A percentile compares a stretch with the other conserved stretches of the same genome.
Evolutionary conservation across 306 rosid genomes (phyloP).

Genomic region (Lagenaria siceraria): DNA sequence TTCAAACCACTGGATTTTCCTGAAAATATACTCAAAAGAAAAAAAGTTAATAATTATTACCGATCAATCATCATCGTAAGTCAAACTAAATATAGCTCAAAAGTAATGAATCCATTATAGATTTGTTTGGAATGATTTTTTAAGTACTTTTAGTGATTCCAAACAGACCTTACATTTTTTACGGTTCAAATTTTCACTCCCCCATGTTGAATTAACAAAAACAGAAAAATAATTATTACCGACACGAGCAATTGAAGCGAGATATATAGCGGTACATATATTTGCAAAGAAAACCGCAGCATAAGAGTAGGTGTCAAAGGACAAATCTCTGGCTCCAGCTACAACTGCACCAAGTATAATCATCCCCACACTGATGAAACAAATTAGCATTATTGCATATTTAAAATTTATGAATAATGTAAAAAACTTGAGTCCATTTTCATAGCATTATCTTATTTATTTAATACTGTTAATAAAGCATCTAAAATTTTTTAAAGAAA

Average conservation of each 20-base stretch:
- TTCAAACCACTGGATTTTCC: conserved; percentile 67
- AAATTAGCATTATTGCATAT: neutral
- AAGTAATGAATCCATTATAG: neutral
- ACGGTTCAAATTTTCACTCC: no score
- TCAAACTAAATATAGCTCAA: no score
- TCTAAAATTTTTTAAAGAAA: no score
- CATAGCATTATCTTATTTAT: no score
- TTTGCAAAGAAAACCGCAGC: conserved; percentile 71
- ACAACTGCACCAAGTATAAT: conserved; percentile 83
- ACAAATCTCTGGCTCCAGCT: conserved; percentile 89
- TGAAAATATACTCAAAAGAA: conserved; percentile 4
- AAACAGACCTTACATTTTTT: no score
- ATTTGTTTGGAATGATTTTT: no score
- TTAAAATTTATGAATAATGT: no score
- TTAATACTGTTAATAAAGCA: no score
- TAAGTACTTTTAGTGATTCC: neutral
- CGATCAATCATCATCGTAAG: no score
- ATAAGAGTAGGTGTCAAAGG: conserved; percentile 84
- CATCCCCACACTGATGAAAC: conserved; percentile 71
- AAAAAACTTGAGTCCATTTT: no score
- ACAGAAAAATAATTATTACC: conserved; percentile 23
- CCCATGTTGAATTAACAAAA: neutral
- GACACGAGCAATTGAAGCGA: conserved; percentile 80
- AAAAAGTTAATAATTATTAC: no score
- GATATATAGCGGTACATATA: conserved; percentile 79